Percentiles rank a stretch among this genome's conserved stretches.
phyloP scores from a whole-genome alignment of 2,329 filamentous ascomycete species.

The Dothideomycetes sp. region DNA sequence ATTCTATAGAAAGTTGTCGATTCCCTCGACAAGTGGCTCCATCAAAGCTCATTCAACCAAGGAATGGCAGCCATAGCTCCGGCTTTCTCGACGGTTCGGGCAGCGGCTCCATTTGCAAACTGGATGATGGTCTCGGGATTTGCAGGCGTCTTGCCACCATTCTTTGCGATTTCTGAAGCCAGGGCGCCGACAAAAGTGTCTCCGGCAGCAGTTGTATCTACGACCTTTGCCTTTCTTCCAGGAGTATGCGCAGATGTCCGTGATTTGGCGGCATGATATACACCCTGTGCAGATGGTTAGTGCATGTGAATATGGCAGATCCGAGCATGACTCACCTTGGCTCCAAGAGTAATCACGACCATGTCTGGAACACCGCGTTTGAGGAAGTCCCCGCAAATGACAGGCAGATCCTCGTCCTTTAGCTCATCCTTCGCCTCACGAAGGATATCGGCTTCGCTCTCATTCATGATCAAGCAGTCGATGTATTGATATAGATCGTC shows the following conservation, averaged over 20 bases:
- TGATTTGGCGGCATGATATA: slow-evolving; percentile 23
- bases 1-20: neutral
- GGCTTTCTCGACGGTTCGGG: slow-evolving; percentile 54
- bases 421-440: slow-evolving; percentile 36
- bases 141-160: slow-evolving; percentile 31
- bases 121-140: slow-evolving; percentile 50
- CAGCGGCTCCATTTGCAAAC: slow-evolving; percentile 54
- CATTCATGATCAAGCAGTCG: slow-evolving; percentile 77
- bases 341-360: slow-evolving; percentile 76
- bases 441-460: slow-evolving; percentile 75
- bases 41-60: slow-evolving; percentile 46
- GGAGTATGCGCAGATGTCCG: slow-evolving; percentile 18
- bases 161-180: slow-evolving; percentile 59
- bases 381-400: slow-evolving; percentile 47
- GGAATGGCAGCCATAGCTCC: slow-evolving; percentile 61
- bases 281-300: slow-evolving; percentile 22
- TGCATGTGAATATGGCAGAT: neutral
- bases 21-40: neutral
- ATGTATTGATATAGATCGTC: slow-evolving; percentile 56
- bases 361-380: slow-evolving; percentile 62
- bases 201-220: slow-evolving; percentile 89
- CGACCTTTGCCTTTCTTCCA: slow-evolving; percentile 64
- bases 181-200: slow-evolving; percentile 92
- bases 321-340: slow-evolving; percentile 43
- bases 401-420: slow-evolving; percentile 20